Conservation (phyloP, 2,329 filamentous ascomycete genomes). For the Xenoacremonium recifei region DNA sequence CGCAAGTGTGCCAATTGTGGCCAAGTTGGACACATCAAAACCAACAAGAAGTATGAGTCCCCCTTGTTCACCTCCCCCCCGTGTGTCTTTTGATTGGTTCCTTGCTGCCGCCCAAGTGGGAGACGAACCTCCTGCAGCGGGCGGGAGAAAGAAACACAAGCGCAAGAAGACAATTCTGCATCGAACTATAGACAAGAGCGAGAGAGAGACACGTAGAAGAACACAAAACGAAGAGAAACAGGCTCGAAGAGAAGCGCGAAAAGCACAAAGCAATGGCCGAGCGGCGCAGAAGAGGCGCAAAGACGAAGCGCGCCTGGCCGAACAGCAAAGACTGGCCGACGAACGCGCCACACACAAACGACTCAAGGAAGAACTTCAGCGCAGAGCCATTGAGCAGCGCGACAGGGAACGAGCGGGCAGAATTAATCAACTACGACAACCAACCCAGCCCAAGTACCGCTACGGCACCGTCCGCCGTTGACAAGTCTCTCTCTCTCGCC, state of each 20-base stretch:
- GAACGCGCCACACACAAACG: constrained; percentile 14
- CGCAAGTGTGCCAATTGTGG: constrained; percentile 98
- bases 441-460: constrained; percentile 17
- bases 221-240: constrained; percentile 3
- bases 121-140: constrained; percentile 10
- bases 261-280: constrained; percentile 9
- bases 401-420: constrained; percentile 11
- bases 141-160: constrained; percentile 14
- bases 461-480: constrained; percentile 18
- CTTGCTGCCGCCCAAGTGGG: constrained; percentile 9
- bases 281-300: constrained; percentile 10
- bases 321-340: constrained; percentile 12
- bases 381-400: constrained; percentile 11
- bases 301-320: constrained; percentile 17
- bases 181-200: constrained; percentile 20
- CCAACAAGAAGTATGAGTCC: constrained; percentile 85
- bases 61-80: constrained; percentile 27
- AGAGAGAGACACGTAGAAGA: constrained; percentile 14
- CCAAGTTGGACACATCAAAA: constrained; percentile 96
- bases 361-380: constrained; percentile 18
- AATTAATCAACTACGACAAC: constrained; percentile 16
- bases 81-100: constrained; percentile 34
- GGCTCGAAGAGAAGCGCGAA: constrained; percentile 13
- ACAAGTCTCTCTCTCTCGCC: constrained; percentile 5
- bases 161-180: constrained; percentile 17